A percentile compares a stretch with the other conserved stretches of the same genome.
phyloP scores from a whole-genome alignment of 352 stramenopile genomes.

The Globisporangium lucens region DNA sequence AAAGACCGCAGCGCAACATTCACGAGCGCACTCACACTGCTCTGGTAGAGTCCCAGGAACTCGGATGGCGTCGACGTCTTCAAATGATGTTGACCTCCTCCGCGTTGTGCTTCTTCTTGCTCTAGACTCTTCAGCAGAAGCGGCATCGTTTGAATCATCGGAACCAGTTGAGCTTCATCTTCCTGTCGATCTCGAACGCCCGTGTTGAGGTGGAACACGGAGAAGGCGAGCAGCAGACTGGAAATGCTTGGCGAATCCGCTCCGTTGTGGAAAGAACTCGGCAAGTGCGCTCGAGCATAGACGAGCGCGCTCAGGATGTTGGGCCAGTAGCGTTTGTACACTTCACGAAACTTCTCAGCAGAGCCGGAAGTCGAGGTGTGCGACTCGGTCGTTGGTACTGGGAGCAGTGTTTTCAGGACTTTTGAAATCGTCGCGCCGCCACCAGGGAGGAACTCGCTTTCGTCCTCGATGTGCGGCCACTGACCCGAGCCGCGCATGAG shows the following conservation, averaged over 20 bases:
- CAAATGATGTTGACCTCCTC: not conserved
- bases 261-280: conserved; percentile 8
- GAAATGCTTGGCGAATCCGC: conserved; percentile 11
- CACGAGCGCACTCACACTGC: conserved; percentile 31
- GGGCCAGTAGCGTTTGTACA: conserved; percentile 65
- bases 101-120: not conserved
- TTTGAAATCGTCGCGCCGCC: conserved; percentile 15
- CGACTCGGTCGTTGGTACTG: conserved; percentile 14
- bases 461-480: conserved; percentile 23
- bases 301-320: conserved; percentile 48
- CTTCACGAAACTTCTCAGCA: conserved; percentile 22
- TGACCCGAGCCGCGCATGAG: conserved; percentile 43
- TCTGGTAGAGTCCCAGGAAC: conserved; percentile 18
- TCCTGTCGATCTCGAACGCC: conserved; percentile 38
- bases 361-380: conserved; percentile 15
- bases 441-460: conserved; percentile 13
- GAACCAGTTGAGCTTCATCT: conserved; percentile 29
- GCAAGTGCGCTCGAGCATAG: conserved; percentile 28
- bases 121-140: conserved; percentile 27
- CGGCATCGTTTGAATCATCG: conserved; percentile 34
- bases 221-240: conserved; percentile 30
- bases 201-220: conserved; percentile 45
- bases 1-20: conserved; percentile 35
- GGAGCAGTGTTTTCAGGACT: conserved; percentile 25
- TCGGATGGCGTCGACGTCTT: not conserved